phyloP scores from a whole-genome alignment of 345 rosid species.

The Brassica rapa region DNA sequence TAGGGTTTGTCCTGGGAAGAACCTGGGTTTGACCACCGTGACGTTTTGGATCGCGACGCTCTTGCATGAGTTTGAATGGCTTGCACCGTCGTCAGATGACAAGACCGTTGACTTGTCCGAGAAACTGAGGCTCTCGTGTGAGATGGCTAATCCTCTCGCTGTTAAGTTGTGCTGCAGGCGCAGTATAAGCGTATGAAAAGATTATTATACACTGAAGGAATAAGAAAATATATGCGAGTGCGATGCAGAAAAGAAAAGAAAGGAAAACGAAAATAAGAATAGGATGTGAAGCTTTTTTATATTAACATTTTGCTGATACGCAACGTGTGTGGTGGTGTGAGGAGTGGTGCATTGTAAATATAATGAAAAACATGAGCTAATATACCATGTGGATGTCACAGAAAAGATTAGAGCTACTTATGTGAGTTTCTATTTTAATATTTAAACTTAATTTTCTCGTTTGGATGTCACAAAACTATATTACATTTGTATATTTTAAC shows the following conservation, averaged over 20 bases:
- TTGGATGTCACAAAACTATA: background rate
- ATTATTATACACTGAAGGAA: background rate
- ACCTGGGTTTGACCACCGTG: slow-evolving; percentile 66
- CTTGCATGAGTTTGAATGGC: slow-evolving; percentile 71
- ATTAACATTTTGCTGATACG: slow-evolving; percentile 21
- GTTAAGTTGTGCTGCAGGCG: slow-evolving; percentile 52
- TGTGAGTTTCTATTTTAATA: background rate
- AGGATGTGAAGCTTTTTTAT: background rate
- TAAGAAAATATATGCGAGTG: background rate
- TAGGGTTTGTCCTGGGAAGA: slow-evolving; percentile 77
- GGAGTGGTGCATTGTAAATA: slow-evolving; percentile 30
- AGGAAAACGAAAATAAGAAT: background rate
- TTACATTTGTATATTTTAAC: background rate
- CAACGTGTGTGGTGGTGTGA: slow-evolving; percentile 31
- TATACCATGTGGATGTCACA: background rate
- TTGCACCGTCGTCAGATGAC: slow-evolving; percentile 38
- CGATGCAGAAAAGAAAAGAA: background rate
- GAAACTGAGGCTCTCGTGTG: slow-evolving; percentile 71
- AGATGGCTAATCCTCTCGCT: slow-evolving; percentile 73
- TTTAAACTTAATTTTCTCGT: background rate
- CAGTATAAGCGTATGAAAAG: slow-evolving; percentile 9
- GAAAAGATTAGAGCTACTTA: background rate
- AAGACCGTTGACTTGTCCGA: slow-evolving; percentile 66
- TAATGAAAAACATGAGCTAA: background rate
- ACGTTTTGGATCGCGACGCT: slow-evolving; percentile 68